Base-by-base conservation (phyloP, 352 stramenopile species). In the Pythium pyrilobum region DNA sequence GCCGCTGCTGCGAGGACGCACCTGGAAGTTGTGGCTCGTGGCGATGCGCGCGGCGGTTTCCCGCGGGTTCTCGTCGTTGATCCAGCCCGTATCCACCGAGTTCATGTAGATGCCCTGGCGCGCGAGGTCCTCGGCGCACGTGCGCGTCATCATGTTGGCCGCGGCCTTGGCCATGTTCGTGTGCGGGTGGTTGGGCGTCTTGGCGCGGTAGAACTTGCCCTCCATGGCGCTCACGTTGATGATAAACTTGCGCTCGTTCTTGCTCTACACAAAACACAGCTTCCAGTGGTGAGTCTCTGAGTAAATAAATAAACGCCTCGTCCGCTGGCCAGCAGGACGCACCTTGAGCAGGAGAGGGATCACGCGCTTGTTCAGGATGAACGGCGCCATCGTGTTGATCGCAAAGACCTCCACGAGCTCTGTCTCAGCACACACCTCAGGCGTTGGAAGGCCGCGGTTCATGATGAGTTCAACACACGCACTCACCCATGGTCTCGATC, bases 71-170 rank as follows among this genome's bases (percentile, higher is more conserved):
- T 98, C 94, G 64, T 98, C 92, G 65, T 98, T 98, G 64, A 98
- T 97, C 94, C 94, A 98, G 59, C 94, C 92, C 36, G 95, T 98
- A 59, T 98, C 94, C 9, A 98, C 92, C 20, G 79, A 89, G 55
- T 97, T 98, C 95, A 98, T 98, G 56, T 83, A 98, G 52, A 98
- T 97, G 36, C 73, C 60, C 16, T 84, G 82, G 97, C 71, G 68
- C 97, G 12, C 34, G n/a, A 98, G 67, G 67, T 98, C 94, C 62
- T 97, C 89, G 0, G 93, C 89, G 27, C 87, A 98, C 7, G 96
- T 99, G 15, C 94, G 77, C n/a, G 95, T 98, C 69, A 99, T 96
- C 96, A 99, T 99, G 71, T 99, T 99, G 49, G 98, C 79, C 31
- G 95, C 95, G 4, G 95, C 94, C 73, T 99, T 99, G 24, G 96